Evolutionary conservation across 169 alveolate genomes (phyloP).

Genomic region (Plasmodium coatneyi): DNA sequence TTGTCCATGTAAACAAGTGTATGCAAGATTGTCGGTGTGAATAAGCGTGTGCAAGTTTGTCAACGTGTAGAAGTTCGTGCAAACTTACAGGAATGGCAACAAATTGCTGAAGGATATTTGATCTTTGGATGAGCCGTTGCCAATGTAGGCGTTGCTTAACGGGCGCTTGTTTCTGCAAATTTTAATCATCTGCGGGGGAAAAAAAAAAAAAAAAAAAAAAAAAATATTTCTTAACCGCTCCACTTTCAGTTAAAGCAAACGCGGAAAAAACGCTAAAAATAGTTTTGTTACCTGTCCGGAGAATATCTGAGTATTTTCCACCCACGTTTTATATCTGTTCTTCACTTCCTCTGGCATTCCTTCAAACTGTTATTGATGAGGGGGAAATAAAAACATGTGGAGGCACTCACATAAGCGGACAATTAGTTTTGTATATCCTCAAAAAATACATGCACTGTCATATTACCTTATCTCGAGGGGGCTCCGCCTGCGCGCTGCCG

Average conservation of each 20-base stretch:
- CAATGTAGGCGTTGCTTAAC: slow-evolving; percentile 45
- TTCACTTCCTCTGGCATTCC: slow-evolving; percentile 65
- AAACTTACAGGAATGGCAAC: slow-evolving; percentile 35
- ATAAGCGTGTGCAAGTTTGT: not conserved
- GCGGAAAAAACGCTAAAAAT: not conserved
- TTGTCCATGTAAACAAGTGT: not conserved
- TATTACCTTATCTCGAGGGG: slow-evolving; percentile 51
- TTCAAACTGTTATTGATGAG: slow-evolving; percentile 30
- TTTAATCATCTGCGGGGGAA: slow-evolving; percentile 31
- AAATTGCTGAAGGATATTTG: slow-evolving; percentile 47
- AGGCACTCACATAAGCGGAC: not conserved
- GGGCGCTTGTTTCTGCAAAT: slow-evolving; percentile 62
- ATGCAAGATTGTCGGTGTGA: not conserved
- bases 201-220: not conserved
- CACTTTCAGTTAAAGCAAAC: not conserved
- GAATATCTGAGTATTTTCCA: slow-evolving; percentile 51
- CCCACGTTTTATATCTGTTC: slow-evolving; percentile 62
- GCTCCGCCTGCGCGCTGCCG: not conserved
- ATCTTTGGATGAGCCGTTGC: slow-evolving; percentile 27
- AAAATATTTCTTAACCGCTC: not conserved
- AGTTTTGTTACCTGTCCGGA: slow-evolving; percentile 56
- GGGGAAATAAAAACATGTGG: not conserved
- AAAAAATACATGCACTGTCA: not conserved
- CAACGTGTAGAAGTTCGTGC: not conserved
- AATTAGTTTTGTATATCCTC: not conserved